Conservation (phyloP, 202 grass and related monocot genomes). For the Miscanthus sacchariflorus region DNA sequence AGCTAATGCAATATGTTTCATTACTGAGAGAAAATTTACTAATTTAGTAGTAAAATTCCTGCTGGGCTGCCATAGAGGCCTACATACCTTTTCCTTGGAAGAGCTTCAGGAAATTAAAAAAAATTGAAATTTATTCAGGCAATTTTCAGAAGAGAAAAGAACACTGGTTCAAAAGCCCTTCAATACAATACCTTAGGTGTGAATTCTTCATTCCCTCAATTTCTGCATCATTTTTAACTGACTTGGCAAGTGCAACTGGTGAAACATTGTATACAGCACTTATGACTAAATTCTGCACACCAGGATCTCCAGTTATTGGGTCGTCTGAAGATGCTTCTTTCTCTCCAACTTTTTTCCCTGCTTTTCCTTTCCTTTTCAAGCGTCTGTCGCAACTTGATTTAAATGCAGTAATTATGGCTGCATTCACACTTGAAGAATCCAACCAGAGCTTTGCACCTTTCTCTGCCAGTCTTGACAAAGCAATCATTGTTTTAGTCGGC, state of each 20-base stretch:
- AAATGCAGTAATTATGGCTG: conserved; percentile 84
- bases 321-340: conserved; percentile 29
- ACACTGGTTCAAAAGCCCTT: conserved; percentile 27
- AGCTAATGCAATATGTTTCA: background rate
- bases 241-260: conserved; percentile 80
- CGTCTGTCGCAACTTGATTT: conserved; percentile 64
- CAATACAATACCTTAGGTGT: conserved; percentile 78
- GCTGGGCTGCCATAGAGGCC: background rate
- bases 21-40: background rate
- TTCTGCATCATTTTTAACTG: conserved; percentile 91
- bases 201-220: conserved; percentile 87
- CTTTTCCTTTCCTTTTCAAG: conserved; percentile 42
- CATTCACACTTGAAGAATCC: conserved; percentile 92
- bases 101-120: conserved; percentile 1
- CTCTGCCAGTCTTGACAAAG: conserved; percentile 74
- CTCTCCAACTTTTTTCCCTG: conserved; percentile 26
- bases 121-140: background rate
- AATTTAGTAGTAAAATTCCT: background rate
- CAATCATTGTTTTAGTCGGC: background rate
- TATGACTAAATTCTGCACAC: conserved; percentile 45
- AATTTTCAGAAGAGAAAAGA: conserved; percentile 28
- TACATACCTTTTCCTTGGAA: background rate
- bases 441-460: conserved; percentile 84
- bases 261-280: conserved; percentile 74
- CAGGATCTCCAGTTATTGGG: conserved; percentile 22